Evolutionary conservation across 2,329 filamentous ascomycete species (phyloP).

Genomic region (Rasamsonia emersonii): DNA sequence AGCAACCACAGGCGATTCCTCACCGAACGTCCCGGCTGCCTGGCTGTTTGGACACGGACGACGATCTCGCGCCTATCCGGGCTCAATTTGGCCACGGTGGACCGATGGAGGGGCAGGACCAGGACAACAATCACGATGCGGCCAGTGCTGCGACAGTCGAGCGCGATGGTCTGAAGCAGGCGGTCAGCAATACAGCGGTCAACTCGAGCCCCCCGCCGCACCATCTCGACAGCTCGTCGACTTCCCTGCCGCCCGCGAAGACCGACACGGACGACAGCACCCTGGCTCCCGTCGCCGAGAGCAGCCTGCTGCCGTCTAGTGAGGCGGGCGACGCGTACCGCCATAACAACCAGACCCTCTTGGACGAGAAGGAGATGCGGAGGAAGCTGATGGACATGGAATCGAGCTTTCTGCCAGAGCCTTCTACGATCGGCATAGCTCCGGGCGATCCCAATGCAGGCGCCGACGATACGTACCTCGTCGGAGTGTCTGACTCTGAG

Average conservation of each 20-base stretch:
- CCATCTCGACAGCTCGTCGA: slow-evolving; percentile 2
- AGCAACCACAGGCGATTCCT: not conserved
- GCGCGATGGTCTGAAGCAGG: not conserved
- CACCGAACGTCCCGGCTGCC: slow-evolving; percentile 20
- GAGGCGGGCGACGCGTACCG: slow-evolving; percentile 21
- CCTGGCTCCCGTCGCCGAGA: slow-evolving; percentile 17
- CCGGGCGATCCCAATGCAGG: slow-evolving; percentile 19
- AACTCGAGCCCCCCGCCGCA: slow-evolving; percentile 3
- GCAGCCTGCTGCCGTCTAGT: slow-evolving; percentile 21
- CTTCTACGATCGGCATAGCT: slow-evolving; percentile 35
- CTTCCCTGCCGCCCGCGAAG: too few relatives aligned
- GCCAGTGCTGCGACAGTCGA: slow-evolving; percentile 9
- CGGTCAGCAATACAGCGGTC: not conserved
- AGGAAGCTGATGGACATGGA: slow-evolving; percentile 53
- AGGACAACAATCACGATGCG: slow-evolving; percentile 13
- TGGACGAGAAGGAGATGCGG: slow-evolving; percentile 53
- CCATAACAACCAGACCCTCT: slow-evolving; percentile 30
- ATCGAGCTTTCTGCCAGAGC: slow-evolving; percentile 54
- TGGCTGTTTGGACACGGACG: slow-evolving; percentile 26
- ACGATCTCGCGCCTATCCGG: slow-evolving; percentile 21
- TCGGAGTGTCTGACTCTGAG: slow-evolving; percentile 22
- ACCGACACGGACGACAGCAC: not conserved
- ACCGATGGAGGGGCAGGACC: slow-evolving; percentile 17
- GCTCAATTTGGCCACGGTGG: slow-evolving; percentile 23
- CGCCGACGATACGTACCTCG: slow-evolving; percentile 37